Percentiles rank a stretch among this genome's conserved stretches.
These are phyloP conservation scores for Rubia tinctorum DNA, from an alignment of 305 asterid genomes.

Conservation along the genomic window DNA sequence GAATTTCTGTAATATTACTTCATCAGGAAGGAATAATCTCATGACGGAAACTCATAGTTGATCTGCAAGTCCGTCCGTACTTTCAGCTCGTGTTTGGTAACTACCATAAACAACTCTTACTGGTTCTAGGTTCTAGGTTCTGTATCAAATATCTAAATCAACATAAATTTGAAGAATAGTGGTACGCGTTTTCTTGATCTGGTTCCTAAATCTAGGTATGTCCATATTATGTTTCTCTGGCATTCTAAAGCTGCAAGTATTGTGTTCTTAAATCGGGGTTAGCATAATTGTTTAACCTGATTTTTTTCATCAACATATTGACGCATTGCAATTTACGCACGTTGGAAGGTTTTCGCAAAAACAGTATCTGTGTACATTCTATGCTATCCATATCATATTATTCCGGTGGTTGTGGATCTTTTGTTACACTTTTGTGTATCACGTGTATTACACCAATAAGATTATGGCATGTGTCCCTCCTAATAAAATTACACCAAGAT, in stretches of 20 bases:
- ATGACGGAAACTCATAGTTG: neutral
- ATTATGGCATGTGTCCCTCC: too few relatives aligned
- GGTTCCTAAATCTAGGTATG: neutral
- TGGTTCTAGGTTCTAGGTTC: neutral
- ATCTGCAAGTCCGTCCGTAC: neutral
- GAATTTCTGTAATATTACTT: neutral
- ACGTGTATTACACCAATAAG: too few relatives aligned
- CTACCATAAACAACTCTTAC: neutral
- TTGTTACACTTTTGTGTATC: too few relatives aligned
- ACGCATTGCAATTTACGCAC: neutral
- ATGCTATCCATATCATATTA: too few relatives aligned
- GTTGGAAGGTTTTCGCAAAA: too few relatives aligned
- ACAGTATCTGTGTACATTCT: too few relatives aligned
- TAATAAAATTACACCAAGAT: too few relatives aligned
- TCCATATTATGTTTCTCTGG: neutral
- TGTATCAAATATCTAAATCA: neutral
- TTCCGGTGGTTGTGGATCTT: too few relatives aligned
- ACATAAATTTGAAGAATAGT: neutral
- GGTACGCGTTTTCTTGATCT: neutral
- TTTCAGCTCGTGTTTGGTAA: neutral
- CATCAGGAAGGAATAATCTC: neutral
- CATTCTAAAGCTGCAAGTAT: neutral
- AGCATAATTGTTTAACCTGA: neutral
- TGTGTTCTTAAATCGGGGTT: neutral
- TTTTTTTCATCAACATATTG: too few relatives aligned